Percentiles rank a stretch among this genome's conserved stretches.
Evolutionary conservation across 768 basidiomycete genomes (phyloP).

Genomic region (Tylopilus plumbeoviolaceoides): DNA sequence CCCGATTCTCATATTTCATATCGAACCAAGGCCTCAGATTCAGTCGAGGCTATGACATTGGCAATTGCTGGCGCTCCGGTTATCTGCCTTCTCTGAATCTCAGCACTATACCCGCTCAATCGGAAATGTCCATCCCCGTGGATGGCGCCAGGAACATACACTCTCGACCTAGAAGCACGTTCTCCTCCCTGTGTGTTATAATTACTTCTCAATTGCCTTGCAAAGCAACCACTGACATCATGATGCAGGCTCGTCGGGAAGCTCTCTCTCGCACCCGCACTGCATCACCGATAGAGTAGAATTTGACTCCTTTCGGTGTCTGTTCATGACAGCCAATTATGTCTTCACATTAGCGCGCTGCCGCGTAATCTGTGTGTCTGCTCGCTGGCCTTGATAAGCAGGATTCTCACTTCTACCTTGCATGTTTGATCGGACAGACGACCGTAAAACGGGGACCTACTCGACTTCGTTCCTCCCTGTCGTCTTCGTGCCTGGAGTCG

Average conservation of each 20-base stretch:
- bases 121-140: not conserved
- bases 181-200: not conserved
- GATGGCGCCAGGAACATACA: not conserved
- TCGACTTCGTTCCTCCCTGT: not conserved
- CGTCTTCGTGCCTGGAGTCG: not conserved
- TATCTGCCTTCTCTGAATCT: not conserved
- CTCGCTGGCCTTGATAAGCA: not conserved
- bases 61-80: not conserved
- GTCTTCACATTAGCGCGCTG: not conserved
- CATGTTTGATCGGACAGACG: not conserved
- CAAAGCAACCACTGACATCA: not conserved
- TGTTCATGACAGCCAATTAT: not conserved
- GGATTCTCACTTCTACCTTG: not conserved
- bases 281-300: not conserved
- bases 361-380: not conserved
- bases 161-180: not conserved
- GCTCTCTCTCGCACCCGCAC: not conserved
- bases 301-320: slow-evolving; percentile 1
- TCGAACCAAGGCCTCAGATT: not conserved
- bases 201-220: not conserved
- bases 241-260: not conserved
- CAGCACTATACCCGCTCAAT: slow-evolving; percentile 2
- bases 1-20: not conserved
- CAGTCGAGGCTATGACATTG: not conserved
- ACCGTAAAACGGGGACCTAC: not conserved